Conservation (phyloP, 768 basidiomycete species). For the Serendipita indica region DNA sequence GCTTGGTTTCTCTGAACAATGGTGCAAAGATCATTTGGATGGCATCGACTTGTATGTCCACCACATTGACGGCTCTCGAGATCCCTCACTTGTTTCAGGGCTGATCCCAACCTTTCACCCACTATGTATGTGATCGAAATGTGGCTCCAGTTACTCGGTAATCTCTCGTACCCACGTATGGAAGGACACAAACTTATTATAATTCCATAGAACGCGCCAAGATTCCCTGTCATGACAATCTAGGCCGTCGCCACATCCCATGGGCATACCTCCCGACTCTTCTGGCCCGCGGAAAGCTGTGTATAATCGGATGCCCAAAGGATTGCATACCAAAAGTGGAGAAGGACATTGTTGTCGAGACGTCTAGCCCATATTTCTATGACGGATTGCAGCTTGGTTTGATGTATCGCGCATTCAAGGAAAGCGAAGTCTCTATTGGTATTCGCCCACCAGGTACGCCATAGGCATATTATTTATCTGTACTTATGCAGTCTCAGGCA, state of each 20-base stretch:
- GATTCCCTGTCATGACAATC: not conserved
- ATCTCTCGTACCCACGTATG: not conserved
- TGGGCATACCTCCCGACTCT: slow-evolving; percentile 1
- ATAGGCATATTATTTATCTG: not conserved
- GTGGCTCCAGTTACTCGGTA: slow-evolving; percentile 8
- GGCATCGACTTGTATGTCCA: not conserved
- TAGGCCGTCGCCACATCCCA: not conserved
- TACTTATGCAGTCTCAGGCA: not conserved
- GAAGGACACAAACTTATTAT: not conserved
- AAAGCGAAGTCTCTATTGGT: not conserved
- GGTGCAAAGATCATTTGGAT: slow-evolving; percentile 5
- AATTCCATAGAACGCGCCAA: not conserved
- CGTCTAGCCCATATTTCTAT: slow-evolving; percentile 3
- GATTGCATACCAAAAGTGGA: not conserved
- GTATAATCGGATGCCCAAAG: not conserved
- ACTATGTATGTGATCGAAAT: not conserved
- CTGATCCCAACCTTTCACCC: not conserved
- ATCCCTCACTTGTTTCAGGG: not conserved
- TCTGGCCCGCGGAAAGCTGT: not conserved
- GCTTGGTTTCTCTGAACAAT: not conserved
- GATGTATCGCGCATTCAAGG: not conserved
- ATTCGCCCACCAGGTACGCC: not conserved
- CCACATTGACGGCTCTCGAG: not conserved
- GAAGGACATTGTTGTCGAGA: not conserved
- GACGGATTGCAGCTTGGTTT: not conserved